Evolutionary conservation across 208 protist species (phyloP), one percentile per base, ranked within the genome.

Genomic region (Kentomonas sorsogonicus): DNA sequence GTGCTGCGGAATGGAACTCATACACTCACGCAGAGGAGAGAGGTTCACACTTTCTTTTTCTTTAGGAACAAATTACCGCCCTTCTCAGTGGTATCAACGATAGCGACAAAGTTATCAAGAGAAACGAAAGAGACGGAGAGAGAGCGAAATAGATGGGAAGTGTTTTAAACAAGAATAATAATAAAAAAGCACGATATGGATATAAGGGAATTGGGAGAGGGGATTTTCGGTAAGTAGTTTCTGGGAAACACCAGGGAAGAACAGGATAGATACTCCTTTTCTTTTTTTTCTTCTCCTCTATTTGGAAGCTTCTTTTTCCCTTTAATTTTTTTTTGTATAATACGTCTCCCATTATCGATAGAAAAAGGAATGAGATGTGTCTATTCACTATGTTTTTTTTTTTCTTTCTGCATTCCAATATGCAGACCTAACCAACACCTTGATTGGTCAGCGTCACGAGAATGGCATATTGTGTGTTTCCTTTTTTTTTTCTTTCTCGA

Each of bases 401-500:
- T 31, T 61, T 61, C 36, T 23, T 25, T 43, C n/a, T 20, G 11
- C 27, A 47, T 15, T 41, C n/a, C n/a, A n/a, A n/a, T n/a, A n/a
- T n/a, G n/a, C n/a, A n/a, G n/a, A n/a, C n/a, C n/a, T n/a, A n/a
- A n/a, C n/a, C n/a, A n/a, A n/a, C n/a, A n/a, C n/a, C n/a, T n/a
- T n/a, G n/a, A n/a, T n/a, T n/a, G n/a, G n/a, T n/a, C n/a, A n/a
- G n/a, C n/a, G n/a, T n/a, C n/a, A n/a, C n/a, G n/a, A n/a, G n/a
- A n/a, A n/a, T n/a, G n/a, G n/a, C n/a, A n/a, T n/a, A n/a, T n/a
- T n/a, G 33, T 16, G 16, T 41, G 15, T 9, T 54, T 39, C 6
- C 25, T 39, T 31, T 38, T 2, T 18, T 54, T 54, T 2, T 46
- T 26, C 20, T n/a, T 26, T 46, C 20, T 6, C 13, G 6, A 5